phyloP scores from a whole-genome alignment of 805 yeast species.

The Candida arabinofermentans region DNA sequence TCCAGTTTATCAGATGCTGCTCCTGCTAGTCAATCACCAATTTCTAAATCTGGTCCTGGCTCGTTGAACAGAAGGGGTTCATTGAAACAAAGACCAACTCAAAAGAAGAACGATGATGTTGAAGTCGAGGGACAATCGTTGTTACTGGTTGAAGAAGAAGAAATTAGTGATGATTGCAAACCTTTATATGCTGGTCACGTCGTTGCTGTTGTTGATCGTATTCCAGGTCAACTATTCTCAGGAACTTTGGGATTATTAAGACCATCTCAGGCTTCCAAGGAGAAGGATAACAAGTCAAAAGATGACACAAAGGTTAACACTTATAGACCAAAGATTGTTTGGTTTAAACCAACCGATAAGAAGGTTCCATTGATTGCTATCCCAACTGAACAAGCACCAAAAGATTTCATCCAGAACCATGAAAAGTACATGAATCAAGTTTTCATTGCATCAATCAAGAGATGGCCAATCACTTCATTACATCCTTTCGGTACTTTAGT shows the following conservation, averaged over 20 bases:
- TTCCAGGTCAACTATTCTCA: conserved; percentile 92
- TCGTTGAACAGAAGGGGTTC: conserved; percentile 77
- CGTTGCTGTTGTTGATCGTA: conserved; percentile 95
- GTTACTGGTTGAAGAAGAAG: conserved; percentile 90
- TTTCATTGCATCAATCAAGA: conserved; percentile 91
- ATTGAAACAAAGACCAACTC: conserved; percentile 90
- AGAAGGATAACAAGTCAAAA: conserved; percentile 50
- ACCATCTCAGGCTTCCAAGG: conserved; percentile 91
- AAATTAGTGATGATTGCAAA: conserved; percentile 84
- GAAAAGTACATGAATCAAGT: conserved; percentile 75
- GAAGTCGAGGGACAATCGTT: conserved; percentile 98
- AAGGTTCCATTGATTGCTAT: conserved; percentile 97
- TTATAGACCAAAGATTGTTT: conserved; percentile 84
- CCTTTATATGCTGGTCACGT: conserved; percentile 98
- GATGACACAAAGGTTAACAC: conserved; percentile 26
- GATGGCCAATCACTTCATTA: conserved; percentile 98
- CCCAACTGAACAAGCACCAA: conserved; percentile 97
- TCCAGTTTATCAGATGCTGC: conserved; percentile 30
- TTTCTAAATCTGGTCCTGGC: conserved; percentile 23
- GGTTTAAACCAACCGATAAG: conserved; percentile 99
- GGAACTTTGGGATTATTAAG: conserved; percentile 92
- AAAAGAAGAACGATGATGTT: conserved; percentile 96
- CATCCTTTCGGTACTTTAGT: conserved; percentile 97
- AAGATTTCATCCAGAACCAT: conserved; percentile 90
- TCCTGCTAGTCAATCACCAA: conserved; percentile 33